A percentile compares a stretch with the other conserved stretches of the same genome.
phyloP scores from a whole-genome alignment of 2,329 filamentous ascomycete species.

The Thelonectria rubi region DNA sequence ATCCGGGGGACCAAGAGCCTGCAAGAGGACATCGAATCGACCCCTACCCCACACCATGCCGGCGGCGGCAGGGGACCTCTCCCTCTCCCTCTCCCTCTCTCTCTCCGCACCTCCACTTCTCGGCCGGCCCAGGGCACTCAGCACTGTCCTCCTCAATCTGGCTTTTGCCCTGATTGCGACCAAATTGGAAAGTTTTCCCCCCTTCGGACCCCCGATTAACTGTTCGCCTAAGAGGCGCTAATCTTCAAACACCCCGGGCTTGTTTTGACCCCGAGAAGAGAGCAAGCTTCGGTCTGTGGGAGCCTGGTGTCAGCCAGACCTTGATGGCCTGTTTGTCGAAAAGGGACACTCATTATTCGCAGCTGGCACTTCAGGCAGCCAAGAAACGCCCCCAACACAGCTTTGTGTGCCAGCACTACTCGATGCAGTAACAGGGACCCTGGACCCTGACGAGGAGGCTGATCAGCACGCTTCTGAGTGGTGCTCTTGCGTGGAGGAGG shows the following conservation, averaged over 20 bases:
- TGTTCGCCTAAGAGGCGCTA: slow-evolving; percentile 10
- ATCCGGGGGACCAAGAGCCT: slow-evolving; percentile 16
- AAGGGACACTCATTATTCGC: not conserved
- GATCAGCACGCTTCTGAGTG: slow-evolving; percentile 32
- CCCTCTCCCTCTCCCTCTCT: not conserved
- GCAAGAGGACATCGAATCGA: slow-evolving; percentile 22
- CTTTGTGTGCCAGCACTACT: slow-evolving; percentile 4
- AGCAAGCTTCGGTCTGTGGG: not conserved
- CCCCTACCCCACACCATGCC: slow-evolving; percentile 38
- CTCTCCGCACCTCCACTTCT: slow-evolving; percentile 41
- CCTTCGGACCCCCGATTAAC: slow-evolving; percentile 1
- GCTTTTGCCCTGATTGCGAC: slow-evolving; percentile 6
- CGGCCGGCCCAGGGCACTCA: slow-evolving; percentile 17
- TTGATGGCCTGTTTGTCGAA: slow-evolving; percentile 1
- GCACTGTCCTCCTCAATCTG: slow-evolving; percentile 18
- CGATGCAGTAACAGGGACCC: slow-evolving; percentile 30
- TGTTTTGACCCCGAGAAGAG: not conserved
- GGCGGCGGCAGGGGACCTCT: slow-evolving; percentile 24
- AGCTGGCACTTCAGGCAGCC: slow-evolving; percentile 2
- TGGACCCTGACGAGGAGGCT: slow-evolving; percentile 35
- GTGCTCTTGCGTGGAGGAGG: slow-evolving; percentile 26
- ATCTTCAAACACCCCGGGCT: not conserved
- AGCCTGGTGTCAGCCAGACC: not conserved
- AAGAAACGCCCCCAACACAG: slow-evolving; percentile 27
- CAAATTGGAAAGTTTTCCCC: slow-evolving; percentile 24